Conservation (phyloP, 148 eudicot species). For the Agrostemma githago region DNA sequence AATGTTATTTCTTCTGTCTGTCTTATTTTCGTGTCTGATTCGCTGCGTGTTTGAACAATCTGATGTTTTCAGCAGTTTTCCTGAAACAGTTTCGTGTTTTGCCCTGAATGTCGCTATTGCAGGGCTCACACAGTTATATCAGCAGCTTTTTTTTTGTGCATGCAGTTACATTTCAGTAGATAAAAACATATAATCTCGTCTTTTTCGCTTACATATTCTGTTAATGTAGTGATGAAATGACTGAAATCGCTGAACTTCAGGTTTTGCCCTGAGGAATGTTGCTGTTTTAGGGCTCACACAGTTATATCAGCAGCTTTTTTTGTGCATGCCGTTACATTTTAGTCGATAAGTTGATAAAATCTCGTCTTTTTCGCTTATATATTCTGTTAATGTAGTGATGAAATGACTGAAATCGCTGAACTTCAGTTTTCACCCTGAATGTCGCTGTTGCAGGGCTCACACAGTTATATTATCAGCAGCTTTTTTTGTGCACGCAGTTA, state of each 20-base stretch:
- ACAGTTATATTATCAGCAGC: no score
- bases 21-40: conserved; percentile 12
- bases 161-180: neutral
- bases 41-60: conserved; percentile 5
- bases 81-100: neutral
- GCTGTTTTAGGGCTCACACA: neutral
- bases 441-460: no score
- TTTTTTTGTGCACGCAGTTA: no score
- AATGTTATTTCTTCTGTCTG: conserved; percentile 15
- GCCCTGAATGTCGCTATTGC: neutral
- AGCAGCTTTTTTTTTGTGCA: no score
- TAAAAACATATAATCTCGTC: no score
- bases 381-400: conserved; percentile 11
- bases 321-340: neutral
- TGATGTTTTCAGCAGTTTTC: neutral
- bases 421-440: no score
- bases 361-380: neutral
- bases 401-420: no score
- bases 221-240: no score
- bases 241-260: neutral
- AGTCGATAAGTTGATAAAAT: neutral
- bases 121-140: no score
- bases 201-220: no score
- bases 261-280: neutral
- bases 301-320: neutral